Evolutionary conservation across 352 stramenopile genomes (phyloP), one percentile per base, ranked within the genome.

Genomic region (Phytopythium mirpurense): DNA sequence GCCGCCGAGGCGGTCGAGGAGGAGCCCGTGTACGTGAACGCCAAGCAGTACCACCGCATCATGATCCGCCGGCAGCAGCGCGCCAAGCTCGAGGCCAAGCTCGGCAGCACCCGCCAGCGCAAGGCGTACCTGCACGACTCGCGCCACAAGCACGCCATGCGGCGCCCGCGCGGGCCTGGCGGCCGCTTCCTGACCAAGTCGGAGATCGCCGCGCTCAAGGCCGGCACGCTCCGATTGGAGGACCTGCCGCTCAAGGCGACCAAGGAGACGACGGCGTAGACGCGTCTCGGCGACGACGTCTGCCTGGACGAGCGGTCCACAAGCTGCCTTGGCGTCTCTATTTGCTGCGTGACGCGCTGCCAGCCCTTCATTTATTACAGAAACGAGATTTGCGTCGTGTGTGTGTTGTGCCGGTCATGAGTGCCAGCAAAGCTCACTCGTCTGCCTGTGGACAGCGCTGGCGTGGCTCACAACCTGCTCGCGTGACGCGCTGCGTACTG

Each of bases 1-100:
- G 43, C 59, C 5, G 69, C 51, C 24, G 72, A 86, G 40, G 63
- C 78, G 58, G 63, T 72, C 1, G 81, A 91, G 35, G 81, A 91
- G 54, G 78, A 89, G 53, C 81, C 81, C 7, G 77, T 91, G 46
- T 92, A 90, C 60, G 82, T 92, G 40, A 92, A 92, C 58, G 82
- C 82, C 46, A 92, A 92, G 67, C 82, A 92, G 59, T 92, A 92
- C 62, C 75, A 90, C 54, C 76, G 82, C 24, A 92, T 92, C 54
- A 80, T 92, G 68, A 78, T 89, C 44, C 79, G 82, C 35, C 73
- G 82, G 57, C 73, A 90, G 58, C 77, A 88, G 63, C 70, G 82
- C 27, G 75, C 79, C 24, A 92, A 92, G 58, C 67, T 88, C 32
- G 82, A 90, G 51, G 72, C 76, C 38, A 89, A 92, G 63, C 60